These are phyloP conservation scores for Trametes punicea DNA, from an alignment of 768 basidiomycete genomes.

Conservation along the genomic window DNA sequence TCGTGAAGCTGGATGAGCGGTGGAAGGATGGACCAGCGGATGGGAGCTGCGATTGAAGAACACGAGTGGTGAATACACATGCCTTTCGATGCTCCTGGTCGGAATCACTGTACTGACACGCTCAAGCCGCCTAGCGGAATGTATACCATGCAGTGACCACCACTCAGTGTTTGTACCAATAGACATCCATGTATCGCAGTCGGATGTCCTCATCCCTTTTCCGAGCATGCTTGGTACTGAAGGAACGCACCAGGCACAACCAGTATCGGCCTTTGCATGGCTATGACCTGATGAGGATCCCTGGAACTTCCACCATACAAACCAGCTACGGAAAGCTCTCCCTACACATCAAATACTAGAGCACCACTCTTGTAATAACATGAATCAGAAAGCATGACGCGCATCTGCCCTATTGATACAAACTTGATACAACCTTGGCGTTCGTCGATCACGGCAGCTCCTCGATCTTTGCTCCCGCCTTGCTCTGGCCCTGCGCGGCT, in stretches of 20 bases:
- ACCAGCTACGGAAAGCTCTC: neutral
- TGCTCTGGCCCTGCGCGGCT: neutral
- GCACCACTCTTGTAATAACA: no score
- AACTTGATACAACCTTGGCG: neutral
- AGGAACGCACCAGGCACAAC: no score
- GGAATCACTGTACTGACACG: neutral
- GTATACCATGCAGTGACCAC: neutral
- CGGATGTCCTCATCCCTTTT: neutral
- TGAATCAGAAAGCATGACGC: no score
- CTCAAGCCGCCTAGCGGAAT: no score
- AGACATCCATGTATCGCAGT: neutral
- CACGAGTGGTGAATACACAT: neutral
- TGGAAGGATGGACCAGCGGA: slow-evolving; percentile 91
- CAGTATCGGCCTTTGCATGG: no score
- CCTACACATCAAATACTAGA: neutral
- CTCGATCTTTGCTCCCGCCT: slow-evolving; percentile 2
- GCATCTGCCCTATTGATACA: neutral
- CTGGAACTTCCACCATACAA: no score
- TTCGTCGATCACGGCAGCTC: neutral
- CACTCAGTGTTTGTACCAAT: neutral
- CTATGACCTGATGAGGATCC: no score
- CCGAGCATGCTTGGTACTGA: no score
- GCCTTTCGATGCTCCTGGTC: neutral
- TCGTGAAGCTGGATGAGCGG: slow-evolving; percentile 68
- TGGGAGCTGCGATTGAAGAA: slow-evolving; percentile 75